Evolutionary conservation across 495 filamentous ascomycete genomes (phyloP), one percentile per base, ranked within the genome.

Genomic region (Hyphodiscus hymeniophilus): DNA sequence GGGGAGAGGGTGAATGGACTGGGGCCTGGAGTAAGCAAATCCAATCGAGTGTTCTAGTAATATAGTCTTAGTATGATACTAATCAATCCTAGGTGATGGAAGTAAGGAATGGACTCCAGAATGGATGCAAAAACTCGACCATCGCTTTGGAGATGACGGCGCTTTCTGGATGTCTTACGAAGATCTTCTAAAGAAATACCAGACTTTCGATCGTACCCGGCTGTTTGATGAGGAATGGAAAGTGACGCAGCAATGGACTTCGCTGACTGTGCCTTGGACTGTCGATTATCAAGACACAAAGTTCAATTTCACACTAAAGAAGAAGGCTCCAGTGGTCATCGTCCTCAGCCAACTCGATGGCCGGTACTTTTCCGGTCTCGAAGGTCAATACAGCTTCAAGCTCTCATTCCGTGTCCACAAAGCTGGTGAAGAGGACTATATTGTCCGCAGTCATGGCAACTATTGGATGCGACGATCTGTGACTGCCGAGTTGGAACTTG

Each of bases 21-120:
- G 84, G 84, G 5, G 64, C 87, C 3, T 94, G 88, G 85, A 85
- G 82, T 50, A 16, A 22, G 39, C 13, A 5, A 6, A n/a, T 36
- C 58, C 46, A 52, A 32, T 43, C 8, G 24, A 33, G 5, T 18
- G 5, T n/a, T 4, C 8, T 46, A 32, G 13, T 57, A 6, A 15
- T 24, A 58, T 42, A 22, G 18, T 22, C 17, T 10, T 4, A 28
- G 26, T 28, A 5, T 28, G 26, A 5, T 12, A 23, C 20, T 50
- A 62, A 61, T 54, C 11, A 23, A 8, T 7, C 36, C 10, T 34
- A 50, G 47, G 47, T 18, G 88, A 94, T 59, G 89, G 90, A 18
- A 90, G 85, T 7, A 86, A 89, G 58, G 81, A 95, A 63, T 96
- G 90, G 90, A 95, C 87, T 2, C 68, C 86, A 0, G 80, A 92